A percentile compares a stretch with the other conserved stretches of the same genome.
Conservation (phyloP, 306 rosid species). For the Cicer arietinum region DNA sequence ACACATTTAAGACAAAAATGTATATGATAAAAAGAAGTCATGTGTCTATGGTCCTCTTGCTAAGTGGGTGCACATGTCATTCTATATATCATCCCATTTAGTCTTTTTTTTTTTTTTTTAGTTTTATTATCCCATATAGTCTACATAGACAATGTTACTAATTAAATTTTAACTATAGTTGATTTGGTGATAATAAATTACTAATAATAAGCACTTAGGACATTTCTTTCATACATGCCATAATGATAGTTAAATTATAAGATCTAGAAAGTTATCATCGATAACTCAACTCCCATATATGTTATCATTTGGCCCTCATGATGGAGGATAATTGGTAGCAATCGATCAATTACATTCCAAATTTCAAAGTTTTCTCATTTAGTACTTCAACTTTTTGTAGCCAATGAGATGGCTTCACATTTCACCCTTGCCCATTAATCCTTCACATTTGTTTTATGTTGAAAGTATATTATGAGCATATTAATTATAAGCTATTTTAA, state of each 20-base stretch:
- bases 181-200: slow-evolving; percentile 40
- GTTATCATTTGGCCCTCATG: slow-evolving; percentile 43
- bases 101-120: too few species aligned
- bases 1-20: slow-evolving; percentile 45
- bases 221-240: slow-evolving; percentile 44
- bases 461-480: not conserved
- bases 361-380: slow-evolving; percentile 52
- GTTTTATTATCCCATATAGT: not conserved
- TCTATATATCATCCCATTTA: not conserved
- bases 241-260: slow-evolving; percentile 61
- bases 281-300: slow-evolving; percentile 49
- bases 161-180: slow-evolving; percentile 35
- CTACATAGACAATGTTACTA: not conserved
- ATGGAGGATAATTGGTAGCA: slow-evolving; percentile 56
- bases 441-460: not conserved
- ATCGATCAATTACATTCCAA: slow-evolving; percentile 47
- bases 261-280: slow-evolving; percentile 51
- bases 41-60: slow-evolving; percentile 33
- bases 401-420: slow-evolving; percentile 51
- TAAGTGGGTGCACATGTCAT: slow-evolving; percentile 34
- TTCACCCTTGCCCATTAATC: slow-evolving; percentile 21
- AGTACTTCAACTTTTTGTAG: slow-evolving; percentile 44
- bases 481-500: not conserved
- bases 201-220: not conserved
- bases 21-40: slow-evolving; percentile 31